These are phyloP conservation scores for Escallonia rubra DNA, from an alignment of 129 eudicot species.

Conservation along the genomic window DNA sequence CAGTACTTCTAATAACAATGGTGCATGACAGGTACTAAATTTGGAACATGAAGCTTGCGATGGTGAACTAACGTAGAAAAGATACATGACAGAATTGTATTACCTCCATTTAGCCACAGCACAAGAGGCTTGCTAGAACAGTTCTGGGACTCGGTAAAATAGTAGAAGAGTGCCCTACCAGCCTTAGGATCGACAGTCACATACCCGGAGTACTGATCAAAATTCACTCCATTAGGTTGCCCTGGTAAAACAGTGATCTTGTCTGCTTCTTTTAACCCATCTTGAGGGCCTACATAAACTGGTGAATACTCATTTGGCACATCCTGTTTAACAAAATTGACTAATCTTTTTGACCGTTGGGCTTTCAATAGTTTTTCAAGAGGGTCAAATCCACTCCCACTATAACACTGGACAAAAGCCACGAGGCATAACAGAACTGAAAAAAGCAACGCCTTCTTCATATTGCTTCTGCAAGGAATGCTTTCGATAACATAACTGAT, in stretches of 20 bases:
- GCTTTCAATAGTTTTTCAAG: slow-evolving; percentile 9
- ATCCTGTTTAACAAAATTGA: neutral
- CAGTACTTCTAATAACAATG: no score
- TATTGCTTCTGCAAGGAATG: neutral
- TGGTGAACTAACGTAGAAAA: no score
- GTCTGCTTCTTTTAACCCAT: slow-evolving; percentile 20
- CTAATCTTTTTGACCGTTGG: slow-evolving; percentile 12
- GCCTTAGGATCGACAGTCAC: slow-evolving; percentile 20
- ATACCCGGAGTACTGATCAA: slow-evolving; percentile 26
- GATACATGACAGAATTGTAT: neutral
- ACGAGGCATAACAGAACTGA: slow-evolving; percentile 13
- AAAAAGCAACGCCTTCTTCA: neutral
- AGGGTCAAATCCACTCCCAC: slow-evolving; percentile 14
- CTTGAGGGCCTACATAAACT: slow-evolving; percentile 11
- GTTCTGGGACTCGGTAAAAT: slow-evolving; percentile 41
- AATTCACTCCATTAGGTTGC: slow-evolving; percentile 17
- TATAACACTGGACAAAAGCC: slow-evolving; percentile 19
- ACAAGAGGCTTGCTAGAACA: slow-evolving; percentile 53
- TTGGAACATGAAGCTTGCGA: no score
- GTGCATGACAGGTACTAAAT: no score
- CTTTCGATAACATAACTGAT: no score
- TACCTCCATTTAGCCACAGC: slow-evolving; percentile 77
- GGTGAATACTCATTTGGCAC: neutral
- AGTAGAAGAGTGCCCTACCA: slow-evolving; percentile 46
- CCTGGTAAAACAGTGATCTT: slow-evolving; percentile 23